These are phyloP conservation scores for Termitomyces sp. DNA, from an alignment of 768 basidiomycete species.

Conservation along the genomic window DNA sequence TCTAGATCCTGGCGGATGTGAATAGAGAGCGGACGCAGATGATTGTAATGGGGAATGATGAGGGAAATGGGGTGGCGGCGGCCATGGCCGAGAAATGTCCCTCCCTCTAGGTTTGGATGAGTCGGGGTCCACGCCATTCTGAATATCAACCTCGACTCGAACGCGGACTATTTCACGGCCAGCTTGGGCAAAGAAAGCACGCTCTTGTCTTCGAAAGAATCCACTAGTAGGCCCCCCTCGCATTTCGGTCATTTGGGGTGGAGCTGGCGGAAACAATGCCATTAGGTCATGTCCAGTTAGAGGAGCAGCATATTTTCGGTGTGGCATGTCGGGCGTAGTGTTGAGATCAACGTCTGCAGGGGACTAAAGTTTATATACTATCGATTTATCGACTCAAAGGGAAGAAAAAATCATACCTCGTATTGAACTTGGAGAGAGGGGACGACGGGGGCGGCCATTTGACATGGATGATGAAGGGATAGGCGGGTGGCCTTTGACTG, in stretches of 20 bases:
- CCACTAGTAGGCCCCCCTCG: slow-evolving; percentile 64
- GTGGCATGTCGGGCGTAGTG: slow-evolving; percentile 42
- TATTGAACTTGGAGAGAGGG: slow-evolving; percentile 60
- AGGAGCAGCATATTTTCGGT: slow-evolving; percentile 67
- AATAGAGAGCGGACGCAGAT: slow-evolving; percentile 25
- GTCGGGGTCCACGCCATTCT: slow-evolving; percentile 29
- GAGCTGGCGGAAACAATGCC: slow-evolving; percentile 75
- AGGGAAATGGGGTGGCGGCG: slow-evolving; percentile 19
- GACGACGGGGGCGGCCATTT: slow-evolving; percentile 40
- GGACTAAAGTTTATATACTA: not conserved
- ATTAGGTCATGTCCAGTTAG: slow-evolving; percentile 82
- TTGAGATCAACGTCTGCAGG: slow-evolving; percentile 61
- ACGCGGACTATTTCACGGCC: slow-evolving; percentile 77
- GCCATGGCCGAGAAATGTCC: slow-evolving; percentile 21
- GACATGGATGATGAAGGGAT: slow-evolving; percentile 26
- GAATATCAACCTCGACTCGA: slow-evolving; percentile 63
- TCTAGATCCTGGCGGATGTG: slow-evolving; percentile 30
- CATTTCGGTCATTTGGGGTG: slow-evolving; percentile 57
- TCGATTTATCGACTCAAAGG: no score
- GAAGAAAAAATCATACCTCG: slow-evolving; percentile 39
- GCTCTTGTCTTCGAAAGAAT: slow-evolving; percentile 73
- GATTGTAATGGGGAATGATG: slow-evolving; percentile 34
- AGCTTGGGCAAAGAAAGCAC: slow-evolving; percentile 76
- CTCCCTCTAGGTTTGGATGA: slow-evolving; percentile 20
- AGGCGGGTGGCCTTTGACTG: slow-evolving; percentile 17